Evolutionary conservation across 352 stramenopile genomes (phyloP), one percentile per base, ranked within the genome.

Genomic region (Phytophthora sp.): DNA sequence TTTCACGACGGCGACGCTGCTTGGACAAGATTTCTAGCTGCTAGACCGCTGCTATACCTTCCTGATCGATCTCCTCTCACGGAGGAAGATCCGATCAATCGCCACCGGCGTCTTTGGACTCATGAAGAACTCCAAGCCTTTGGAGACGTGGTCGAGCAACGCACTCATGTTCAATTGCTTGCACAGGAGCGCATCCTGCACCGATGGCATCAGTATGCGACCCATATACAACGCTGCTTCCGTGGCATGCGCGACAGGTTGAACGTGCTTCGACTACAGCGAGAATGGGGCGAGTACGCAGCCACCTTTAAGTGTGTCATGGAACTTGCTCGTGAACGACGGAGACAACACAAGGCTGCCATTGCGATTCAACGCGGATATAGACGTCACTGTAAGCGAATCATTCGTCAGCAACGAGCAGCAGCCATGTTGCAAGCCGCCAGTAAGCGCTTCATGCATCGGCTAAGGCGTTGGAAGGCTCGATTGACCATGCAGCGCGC

Each of bases 31-130:
- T 80, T 92, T 46, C 53, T 76, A 7, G 51, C 33, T 13, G 21
- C 54, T 16, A 63, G 69, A 1, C 65, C 79, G 12, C 38, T 79
- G 50, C 7, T 90, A 21, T 89, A 90, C 57, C 66, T 92, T 5
- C 76, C 80, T 12, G 67, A 76, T 54, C 68, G 81, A 23, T 62
- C 58, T 45, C 44, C 79, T 9, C 71, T 79, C 23, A 49, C 41
- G 16, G 76, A 88, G 38, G 81, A 80, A 61, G 77, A 86, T 41
- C 47, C 39, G 1, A 66, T 60, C 9, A 69, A 86, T 27, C 53
- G 30, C n/a, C 41, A 39, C 2, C 76, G 72, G 7, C 73, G 68
- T n/a, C 66, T 89, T 13, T 90, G 79, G 81, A 81, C 76, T 0
- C 56, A 65, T 16, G 50, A 72, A 16, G 65, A 92, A 49, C 76